Conservation (phyloP, 1,284 basidiomycete species). For the Fomitopsis palustris region DNA sequence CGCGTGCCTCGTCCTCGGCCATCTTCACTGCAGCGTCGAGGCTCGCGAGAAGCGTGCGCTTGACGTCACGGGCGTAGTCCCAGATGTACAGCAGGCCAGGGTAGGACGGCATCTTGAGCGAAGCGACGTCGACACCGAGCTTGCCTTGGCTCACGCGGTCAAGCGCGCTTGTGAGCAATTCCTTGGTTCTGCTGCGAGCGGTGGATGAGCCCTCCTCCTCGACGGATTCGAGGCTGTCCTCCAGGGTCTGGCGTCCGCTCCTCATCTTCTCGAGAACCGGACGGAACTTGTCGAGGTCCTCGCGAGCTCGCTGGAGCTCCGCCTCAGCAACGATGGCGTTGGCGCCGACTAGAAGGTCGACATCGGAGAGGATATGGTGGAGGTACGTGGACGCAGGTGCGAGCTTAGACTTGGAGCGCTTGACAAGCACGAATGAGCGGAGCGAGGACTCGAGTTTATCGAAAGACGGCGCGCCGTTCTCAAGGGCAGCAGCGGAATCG, state of each 20-base stretch:
- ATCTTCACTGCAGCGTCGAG: conserved; percentile 80
- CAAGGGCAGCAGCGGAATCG: conserved; percentile 76
- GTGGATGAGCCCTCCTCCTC: conserved; percentile 74
- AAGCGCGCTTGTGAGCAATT: conserved; percentile 68
- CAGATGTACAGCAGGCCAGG: conserved; percentile 85
- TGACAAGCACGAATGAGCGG: conserved; percentile 93
- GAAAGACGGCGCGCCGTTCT: conserved; percentile 69
- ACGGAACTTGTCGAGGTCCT: conserved; percentile 67
- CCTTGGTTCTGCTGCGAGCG: conserved; percentile 55
- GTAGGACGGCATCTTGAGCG: conserved; percentile 73
- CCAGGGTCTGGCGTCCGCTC: conserved; percentile 67
- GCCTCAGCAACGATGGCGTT: conserved; percentile 84
- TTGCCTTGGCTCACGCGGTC: conserved; percentile 78
- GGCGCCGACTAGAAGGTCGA: conserved; percentile 83
- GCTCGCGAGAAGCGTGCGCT: conserved; percentile 73
- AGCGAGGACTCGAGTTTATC: conserved; percentile 89
- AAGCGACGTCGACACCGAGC: conserved; percentile 50
- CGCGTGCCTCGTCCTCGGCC: conserved; percentile 84
- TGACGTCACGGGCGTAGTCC: conserved; percentile 89
- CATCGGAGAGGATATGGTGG: conserved; percentile 83
- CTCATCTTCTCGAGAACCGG: conserved; percentile 90
- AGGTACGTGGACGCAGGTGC: conserved; percentile 95
- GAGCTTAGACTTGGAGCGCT: conserved; percentile 94
- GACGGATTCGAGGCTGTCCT: conserved; percentile 74
- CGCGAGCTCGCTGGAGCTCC: conserved; percentile 76